phyloP scores from a whole-genome alignment of 2,329 filamentous ascomycete genomes.

The Bisporella sp. region DNA sequence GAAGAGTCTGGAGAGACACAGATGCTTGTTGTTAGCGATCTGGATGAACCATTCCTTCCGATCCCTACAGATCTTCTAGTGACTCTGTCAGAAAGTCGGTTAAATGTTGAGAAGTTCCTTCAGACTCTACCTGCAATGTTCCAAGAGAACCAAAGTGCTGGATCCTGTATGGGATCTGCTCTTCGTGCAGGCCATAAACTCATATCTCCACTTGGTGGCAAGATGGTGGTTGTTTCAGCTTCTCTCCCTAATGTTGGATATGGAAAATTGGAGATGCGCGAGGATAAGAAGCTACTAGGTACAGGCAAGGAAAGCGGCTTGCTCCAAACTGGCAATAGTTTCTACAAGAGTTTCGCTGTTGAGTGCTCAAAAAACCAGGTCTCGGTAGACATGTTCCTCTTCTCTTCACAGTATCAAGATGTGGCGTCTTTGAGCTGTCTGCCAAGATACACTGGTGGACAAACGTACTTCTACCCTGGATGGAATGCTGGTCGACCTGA shows the following conservation, averaged over 20 bases:
- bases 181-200: constrained; percentile 91
- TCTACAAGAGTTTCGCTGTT: constrained; percentile 98
- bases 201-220: constrained; percentile 88
- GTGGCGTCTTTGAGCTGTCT: constrained; percentile 94
- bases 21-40: constrained; percentile 90
- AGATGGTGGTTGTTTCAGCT: constrained; percentile 86
- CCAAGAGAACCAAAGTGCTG: constrained; percentile 81
- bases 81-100: constrained; percentile 78
- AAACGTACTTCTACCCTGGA: constrained; percentile 95
- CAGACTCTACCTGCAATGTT: constrained; percentile 94
- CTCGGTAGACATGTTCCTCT: constrained; percentile 96
- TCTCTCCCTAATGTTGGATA: constrained; percentile 85
- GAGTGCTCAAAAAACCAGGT: constrained; percentile 99
- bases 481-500: constrained; percentile 94
- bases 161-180: constrained; percentile 92
- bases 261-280: constrained; percentile 85
- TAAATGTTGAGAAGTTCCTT: constrained; percentile 87
- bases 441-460: constrained; percentile 90
- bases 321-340: constrained; percentile 87
- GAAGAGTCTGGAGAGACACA: constrained; percentile 78
- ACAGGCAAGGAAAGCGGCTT: constrained; percentile 86
- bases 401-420: constrained; percentile 93
- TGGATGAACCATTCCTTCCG: constrained; percentile 94
- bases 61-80: constrained; percentile 89
- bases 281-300: constrained; percentile 86